These are phyloP conservation scores for Rhodomyrtus psidioides DNA, from an alignment of 441 rosid genomes.

Conservation along the genomic window DNA sequence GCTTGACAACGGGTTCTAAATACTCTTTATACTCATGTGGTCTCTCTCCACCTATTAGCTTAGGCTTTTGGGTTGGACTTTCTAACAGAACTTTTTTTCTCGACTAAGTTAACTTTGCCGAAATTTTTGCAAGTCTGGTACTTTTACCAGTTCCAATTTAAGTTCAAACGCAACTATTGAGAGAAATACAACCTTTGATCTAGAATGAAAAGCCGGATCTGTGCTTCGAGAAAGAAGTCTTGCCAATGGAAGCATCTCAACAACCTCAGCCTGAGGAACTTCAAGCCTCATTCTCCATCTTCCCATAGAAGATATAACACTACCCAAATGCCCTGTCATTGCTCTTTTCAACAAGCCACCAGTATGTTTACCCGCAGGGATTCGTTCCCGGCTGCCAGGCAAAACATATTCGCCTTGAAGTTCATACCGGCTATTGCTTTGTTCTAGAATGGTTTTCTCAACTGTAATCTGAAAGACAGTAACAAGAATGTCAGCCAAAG, in stretches of 20 bases:
- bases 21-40: too few relatives aligned
- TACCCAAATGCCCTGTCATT: constrained; percentile 92
- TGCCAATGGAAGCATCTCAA: constrained; percentile 99
- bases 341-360: constrained; percentile 86
- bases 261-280: constrained; percentile 97
- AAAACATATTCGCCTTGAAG: constrained; percentile 99
- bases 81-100: too few relatives aligned
- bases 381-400: constrained; percentile 91
- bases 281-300: constrained; percentile 99
- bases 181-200: constrained; percentile 72
- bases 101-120: not conserved
- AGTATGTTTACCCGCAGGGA: constrained; percentile 57
- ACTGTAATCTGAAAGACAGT: constrained; percentile 57
- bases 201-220: constrained; percentile 95
- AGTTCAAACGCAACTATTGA: not conserved
- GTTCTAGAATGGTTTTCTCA: constrained; percentile 92
- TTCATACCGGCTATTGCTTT: constrained; percentile 88
- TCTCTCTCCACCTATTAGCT: too few relatives aligned
- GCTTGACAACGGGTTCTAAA: too few relatives aligned
- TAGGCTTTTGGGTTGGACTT: too few relatives aligned
- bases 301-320: constrained; percentile 98
- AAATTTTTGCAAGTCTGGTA: not conserved
- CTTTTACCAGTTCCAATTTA: not conserved
- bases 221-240: constrained; percentile 94
- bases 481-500: not conserved